phyloP scores from a whole-genome alignment of 2,329 filamentous ascomycete species.

The Orbilia oligospora region DNA sequence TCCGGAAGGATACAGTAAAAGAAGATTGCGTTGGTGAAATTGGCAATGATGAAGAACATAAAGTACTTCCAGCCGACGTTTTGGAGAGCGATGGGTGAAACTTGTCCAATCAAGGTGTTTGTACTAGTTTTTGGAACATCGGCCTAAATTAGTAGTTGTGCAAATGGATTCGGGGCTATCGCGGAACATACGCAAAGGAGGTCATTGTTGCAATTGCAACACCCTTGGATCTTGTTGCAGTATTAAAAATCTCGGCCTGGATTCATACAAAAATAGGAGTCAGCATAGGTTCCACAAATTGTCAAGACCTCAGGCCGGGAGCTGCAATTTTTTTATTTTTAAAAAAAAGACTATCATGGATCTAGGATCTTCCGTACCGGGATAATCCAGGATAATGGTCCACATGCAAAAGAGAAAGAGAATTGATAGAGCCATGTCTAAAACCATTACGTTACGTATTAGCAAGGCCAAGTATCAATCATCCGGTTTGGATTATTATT shows the following conservation, averaged over 20 bases:
- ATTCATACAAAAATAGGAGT: constrained; percentile 67
- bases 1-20: constrained; percentile 79
- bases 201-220: constrained; percentile 82
- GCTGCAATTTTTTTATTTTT: no score
- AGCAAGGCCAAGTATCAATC: background rate
- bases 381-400: constrained; percentile 76
- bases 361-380: constrained; percentile 61
- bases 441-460: background rate
- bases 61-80: constrained; percentile 70
- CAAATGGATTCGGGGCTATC: no score
- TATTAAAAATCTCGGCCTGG: constrained; percentile 81
- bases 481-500: background rate
- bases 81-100: constrained; percentile 73
- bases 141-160: constrained; percentile 1
- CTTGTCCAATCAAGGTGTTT: constrained; percentile 79
- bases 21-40: constrained; percentile 77
- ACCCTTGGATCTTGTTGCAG: constrained; percentile 80
- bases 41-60: constrained; percentile 76
- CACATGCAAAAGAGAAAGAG: constrained; percentile 79
- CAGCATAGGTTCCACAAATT: constrained; percentile 11
- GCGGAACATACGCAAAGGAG: constrained; percentile 72
- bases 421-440: constrained; percentile 85
- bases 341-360: no score
- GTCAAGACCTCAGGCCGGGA: no score
- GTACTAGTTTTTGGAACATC: constrained; percentile 21